These are phyloP conservation scores for Fusarium sp. DNA, from an alignment of 2,329 filamentous ascomycete genomes.

Conservation along the genomic window DNA sequence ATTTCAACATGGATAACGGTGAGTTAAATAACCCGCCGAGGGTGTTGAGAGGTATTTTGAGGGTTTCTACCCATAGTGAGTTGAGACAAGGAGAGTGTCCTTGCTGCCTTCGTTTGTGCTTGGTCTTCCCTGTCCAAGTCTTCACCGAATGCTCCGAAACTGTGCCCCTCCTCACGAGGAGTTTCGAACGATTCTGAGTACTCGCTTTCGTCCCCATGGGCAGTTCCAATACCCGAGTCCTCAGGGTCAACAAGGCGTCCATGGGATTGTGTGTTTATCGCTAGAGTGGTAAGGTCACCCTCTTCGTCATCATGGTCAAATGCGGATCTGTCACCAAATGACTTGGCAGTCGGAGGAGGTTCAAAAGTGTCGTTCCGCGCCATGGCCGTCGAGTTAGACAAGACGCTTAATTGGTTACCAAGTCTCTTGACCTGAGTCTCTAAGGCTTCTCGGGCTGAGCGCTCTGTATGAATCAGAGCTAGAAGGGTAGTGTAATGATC, in stretches of 20 bases:
- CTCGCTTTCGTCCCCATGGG: constrained; percentile 59
- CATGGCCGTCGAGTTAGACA: constrained; percentile 57
- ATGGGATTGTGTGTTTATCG: constrained; percentile 32
- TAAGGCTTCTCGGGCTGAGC: constrained; percentile 68
- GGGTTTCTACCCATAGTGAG: constrained; percentile 62
- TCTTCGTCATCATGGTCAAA: constrained; percentile 63
- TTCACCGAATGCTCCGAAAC: constrained; percentile 60
- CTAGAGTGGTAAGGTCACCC: constrained; percentile 50
- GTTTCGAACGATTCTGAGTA: constrained; percentile 68
- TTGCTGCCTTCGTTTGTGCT: constrained; percentile 68
- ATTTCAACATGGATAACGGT: neutral
- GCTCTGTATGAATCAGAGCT: constrained; percentile 70
- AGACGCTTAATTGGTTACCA: constrained; percentile 63
- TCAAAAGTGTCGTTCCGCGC: constrained; percentile 44
- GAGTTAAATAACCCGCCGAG: constrained; percentile 46
- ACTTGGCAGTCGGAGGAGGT: constrained; percentile 55
- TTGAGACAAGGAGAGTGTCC: constrained; percentile 76
- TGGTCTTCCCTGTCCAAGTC: constrained; percentile 59
- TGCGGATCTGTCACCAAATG: constrained; percentile 56
- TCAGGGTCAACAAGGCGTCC: constrained; percentile 50
- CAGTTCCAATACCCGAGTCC: constrained; percentile 56
- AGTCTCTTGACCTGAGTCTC: constrained; percentile 71
- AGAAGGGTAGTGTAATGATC: constrained; percentile 68
- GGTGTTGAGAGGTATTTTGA: constrained; percentile 41
- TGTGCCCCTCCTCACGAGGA: constrained; percentile 63